phyloP scores from a whole-genome alignment of 176 grass and related monocot species.

The Ensete ventricosum region DNA sequence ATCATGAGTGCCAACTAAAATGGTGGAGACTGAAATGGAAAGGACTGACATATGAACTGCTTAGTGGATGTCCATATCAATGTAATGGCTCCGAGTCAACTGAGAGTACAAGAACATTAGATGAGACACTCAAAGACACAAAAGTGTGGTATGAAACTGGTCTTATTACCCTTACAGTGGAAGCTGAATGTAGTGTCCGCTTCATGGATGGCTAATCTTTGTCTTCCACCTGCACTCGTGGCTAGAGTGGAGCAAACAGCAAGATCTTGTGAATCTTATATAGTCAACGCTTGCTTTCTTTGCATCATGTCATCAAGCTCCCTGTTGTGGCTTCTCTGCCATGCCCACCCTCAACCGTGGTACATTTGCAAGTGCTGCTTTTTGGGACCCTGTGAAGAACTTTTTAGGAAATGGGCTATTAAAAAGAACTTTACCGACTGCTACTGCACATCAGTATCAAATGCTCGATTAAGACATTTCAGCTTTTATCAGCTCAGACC shows the following conservation, averaged over 20 bases:
- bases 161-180: not conserved
- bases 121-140: not conserved
- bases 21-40: not conserved
- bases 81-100: not conserved
- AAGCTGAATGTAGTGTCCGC: not conserved
- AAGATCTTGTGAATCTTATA: not conserved
- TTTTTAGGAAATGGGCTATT: conserved; percentile 1
- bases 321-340: not conserved
- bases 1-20: not conserved
- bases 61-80: not conserved
- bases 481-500: not conserved
- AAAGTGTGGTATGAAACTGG: not conserved
- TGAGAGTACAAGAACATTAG: not conserved
- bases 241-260: not conserved
- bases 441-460: not conserved
- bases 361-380: not conserved
- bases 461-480: not conserved
- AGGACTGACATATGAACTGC: not conserved
- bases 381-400: not conserved
- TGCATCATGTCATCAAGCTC: too few relatives aligned
- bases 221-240: not conserved
- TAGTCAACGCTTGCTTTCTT: too few relatives aligned
- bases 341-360: not conserved
- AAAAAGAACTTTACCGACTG: not conserved
- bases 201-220: not conserved